Percentiles rank a stretch among this genome's conserved stretches.
These are phyloP conservation scores for Paramecium biaurelia DNA, from an alignment of 73 alveolate species.

Conservation along the genomic window DNA sequence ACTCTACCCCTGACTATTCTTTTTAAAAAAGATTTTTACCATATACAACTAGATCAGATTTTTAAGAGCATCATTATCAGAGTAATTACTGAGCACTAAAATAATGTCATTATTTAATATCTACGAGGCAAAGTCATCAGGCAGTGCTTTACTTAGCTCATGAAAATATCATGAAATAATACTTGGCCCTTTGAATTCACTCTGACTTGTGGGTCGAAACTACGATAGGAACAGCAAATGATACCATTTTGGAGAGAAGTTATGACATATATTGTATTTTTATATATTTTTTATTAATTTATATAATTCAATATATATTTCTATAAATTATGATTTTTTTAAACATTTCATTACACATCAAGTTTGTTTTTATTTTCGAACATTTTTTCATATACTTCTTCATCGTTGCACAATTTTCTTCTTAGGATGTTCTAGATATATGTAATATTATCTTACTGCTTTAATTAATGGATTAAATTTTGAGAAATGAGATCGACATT, in stretches of 20 bases:
- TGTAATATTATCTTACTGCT: background rate
- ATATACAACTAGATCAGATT: constrained; percentile 16
- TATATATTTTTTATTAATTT: background rate
- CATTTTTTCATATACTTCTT: constrained; percentile 39
- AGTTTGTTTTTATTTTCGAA: background rate
- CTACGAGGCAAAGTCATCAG: constrained; percentile 20
- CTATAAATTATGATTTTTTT: background rate
- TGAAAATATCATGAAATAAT: background rate
- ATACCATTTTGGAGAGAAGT: constrained; percentile 4
- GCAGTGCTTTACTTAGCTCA: constrained; percentile 38
- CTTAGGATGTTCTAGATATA: background rate
- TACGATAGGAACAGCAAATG: background rate
- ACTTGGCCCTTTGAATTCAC: constrained; percentile 5
- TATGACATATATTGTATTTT: background rate
- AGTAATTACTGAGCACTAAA: constrained; percentile 3
- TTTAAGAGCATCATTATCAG: constrained; percentile 15
- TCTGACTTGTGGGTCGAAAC: constrained; percentile 3
- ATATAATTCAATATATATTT: background rate
- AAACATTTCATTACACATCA: background rate
- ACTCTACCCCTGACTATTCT: constrained; percentile 10
- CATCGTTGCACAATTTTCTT: background rate
- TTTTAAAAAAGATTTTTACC: background rate
- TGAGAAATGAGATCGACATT: constrained; percentile 40
- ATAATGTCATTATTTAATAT: background rate
- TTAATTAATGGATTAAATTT: background rate